These are phyloP conservation scores for Coemansia interrupta DNA, from an alignment of 192 early-diverging fungal genomes.

Conservation along the genomic window DNA sequence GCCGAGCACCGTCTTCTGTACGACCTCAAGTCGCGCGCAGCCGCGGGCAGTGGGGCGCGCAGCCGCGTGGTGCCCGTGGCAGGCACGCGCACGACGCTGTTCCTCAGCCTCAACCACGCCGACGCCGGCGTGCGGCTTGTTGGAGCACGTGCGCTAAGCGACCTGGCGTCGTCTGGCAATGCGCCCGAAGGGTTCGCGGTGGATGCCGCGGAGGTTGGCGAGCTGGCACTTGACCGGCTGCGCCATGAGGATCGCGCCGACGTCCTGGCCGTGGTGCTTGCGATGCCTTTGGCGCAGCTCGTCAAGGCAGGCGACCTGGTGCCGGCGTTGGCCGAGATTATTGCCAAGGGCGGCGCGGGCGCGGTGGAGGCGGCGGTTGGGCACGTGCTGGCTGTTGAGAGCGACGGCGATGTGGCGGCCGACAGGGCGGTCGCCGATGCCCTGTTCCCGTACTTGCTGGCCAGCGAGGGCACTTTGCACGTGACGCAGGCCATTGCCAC, in stretches of 20 bases:
- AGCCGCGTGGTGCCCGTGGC: conserved; percentile 53
- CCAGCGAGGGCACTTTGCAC: not conserved
- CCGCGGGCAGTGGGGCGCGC: not conserved
- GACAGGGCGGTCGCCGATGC: conserved; percentile 9
- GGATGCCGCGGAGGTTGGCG: conserved; percentile 12
- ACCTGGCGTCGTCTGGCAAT: conserved; percentile 48
- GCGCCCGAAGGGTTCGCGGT: conserved; percentile 18
- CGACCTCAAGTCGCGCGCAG: conserved; percentile 25
- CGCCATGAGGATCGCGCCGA: conserved; percentile 33
- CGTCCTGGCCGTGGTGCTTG: conserved; percentile 23
- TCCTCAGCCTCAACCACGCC: conserved; percentile 72
- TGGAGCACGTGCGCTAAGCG: conserved; percentile 63
- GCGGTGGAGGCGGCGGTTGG: conserved; percentile 9
- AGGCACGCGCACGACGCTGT: conserved; percentile 74
- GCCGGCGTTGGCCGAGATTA: conserved; percentile 17
- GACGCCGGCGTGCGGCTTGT: conserved; percentile 66
- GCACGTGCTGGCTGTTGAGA: conserved; percentile 19
- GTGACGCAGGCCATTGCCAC: conserved; percentile 16
- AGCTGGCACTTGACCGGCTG: conserved; percentile 28
- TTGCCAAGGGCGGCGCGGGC: conserved; percentile 14
- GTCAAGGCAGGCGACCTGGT: conserved; percentile 16
- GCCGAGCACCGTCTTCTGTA: conserved; percentile 31
- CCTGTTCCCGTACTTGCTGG: conserved; percentile 27
- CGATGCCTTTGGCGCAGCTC: conserved; percentile 17
- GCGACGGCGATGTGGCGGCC: conserved; percentile 9